phyloP scores from a whole-genome alignment of 305 asterid species.

The Rubia tinctorum region DNA sequence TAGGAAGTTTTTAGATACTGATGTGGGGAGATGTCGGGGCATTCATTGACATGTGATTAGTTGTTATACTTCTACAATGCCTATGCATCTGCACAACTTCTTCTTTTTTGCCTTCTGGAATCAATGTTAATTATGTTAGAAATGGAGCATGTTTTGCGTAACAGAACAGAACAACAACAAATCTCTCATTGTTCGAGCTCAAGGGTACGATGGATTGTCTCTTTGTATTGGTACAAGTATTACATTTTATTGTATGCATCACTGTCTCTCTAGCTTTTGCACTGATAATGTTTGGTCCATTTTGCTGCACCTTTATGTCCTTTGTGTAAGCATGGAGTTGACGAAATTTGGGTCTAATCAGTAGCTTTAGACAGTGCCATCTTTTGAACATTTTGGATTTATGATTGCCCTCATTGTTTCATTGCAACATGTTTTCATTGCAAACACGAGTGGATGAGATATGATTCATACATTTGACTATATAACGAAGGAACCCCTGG shows the following conservation, averaged over 20 bases:
- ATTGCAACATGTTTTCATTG: too few relatives aligned
- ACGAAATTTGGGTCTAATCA: background rate
- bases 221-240: background rate
- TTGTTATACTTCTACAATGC: conserved; percentile 30
- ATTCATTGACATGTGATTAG: conserved; percentile 16
- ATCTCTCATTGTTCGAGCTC: background rate
- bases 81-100: conserved; percentile 7
- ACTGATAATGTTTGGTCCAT: background rate
- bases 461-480: background rate
- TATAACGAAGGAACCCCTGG: background rate
- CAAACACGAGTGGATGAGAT: background rate
- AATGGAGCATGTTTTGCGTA: background rate
- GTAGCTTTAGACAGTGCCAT: background rate
- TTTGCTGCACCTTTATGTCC: conserved; percentile 2
- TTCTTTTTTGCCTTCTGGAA: conserved; percentile 11
- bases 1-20: conserved; percentile 25
- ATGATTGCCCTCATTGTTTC: background rate
- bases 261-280: background rate
- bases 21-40: conserved; percentile 25
- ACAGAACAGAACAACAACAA: background rate
- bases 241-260: background rate
- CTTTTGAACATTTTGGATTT: background rate
- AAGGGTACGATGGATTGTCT: background rate
- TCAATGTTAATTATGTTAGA: background rate
- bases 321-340: background rate